A percentile compares a stretch with the other conserved stretches of the same genome.
phyloP scores from a whole-genome alignment of 441 rosid species.

The Syzygium malaccense region DNA sequence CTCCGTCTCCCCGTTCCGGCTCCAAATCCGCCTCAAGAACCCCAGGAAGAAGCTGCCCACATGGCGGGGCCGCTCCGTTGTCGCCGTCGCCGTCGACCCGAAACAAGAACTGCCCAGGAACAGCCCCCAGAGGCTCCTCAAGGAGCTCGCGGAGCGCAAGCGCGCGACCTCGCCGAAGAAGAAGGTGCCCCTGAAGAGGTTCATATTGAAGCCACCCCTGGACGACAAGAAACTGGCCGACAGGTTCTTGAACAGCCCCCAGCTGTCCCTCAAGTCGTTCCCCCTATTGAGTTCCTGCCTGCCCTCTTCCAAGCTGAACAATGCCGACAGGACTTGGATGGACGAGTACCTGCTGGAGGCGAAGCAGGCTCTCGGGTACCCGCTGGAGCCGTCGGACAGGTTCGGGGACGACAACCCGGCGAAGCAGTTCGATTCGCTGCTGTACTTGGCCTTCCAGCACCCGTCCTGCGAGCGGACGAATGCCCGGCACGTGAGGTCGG shows the following conservation, averaged over 20 bases:
- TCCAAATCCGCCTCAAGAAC: slow-evolving; percentile 24
- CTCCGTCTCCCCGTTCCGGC: slow-evolving; percentile 41
- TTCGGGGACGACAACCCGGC: slow-evolving; percentile 86
- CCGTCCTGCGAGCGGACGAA: slow-evolving; percentile 79
- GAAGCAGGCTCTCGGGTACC: slow-evolving; percentile 88
- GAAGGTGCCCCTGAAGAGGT: slow-evolving; percentile 58
- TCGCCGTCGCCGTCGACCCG: slow-evolving; percentile 51
- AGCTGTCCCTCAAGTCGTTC: slow-evolving; percentile 73
- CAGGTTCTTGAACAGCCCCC: slow-evolving; percentile 82
- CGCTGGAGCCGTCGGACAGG: slow-evolving; percentile 54
- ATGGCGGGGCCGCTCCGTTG: slow-evolving; percentile 26
- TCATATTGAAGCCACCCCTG: slow-evolving; percentile 73
- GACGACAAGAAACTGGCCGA: slow-evolving; percentile 75
- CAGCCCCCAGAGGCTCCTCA: slow-evolving; percentile 88
- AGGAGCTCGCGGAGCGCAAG: slow-evolving; percentile 86
- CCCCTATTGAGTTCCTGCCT: slow-evolving; percentile 85
- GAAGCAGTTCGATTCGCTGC: slow-evolving; percentile 78
- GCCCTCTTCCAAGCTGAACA: slow-evolving; percentile 77
- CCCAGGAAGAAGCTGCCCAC: slow-evolving; percentile 19
- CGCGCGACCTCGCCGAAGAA: slow-evolving; percentile 56
- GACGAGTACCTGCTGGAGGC: slow-evolving; percentile 88
- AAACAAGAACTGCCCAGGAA: slow-evolving; percentile 46
- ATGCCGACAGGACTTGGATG: slow-evolving; percentile 83
- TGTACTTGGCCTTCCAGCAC: slow-evolving; percentile 87
- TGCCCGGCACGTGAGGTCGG: slow-evolving; percentile 73